Conservation (phyloP, 2,329 filamentous ascomycete species). For the Tolypocladium sp. region DNA sequence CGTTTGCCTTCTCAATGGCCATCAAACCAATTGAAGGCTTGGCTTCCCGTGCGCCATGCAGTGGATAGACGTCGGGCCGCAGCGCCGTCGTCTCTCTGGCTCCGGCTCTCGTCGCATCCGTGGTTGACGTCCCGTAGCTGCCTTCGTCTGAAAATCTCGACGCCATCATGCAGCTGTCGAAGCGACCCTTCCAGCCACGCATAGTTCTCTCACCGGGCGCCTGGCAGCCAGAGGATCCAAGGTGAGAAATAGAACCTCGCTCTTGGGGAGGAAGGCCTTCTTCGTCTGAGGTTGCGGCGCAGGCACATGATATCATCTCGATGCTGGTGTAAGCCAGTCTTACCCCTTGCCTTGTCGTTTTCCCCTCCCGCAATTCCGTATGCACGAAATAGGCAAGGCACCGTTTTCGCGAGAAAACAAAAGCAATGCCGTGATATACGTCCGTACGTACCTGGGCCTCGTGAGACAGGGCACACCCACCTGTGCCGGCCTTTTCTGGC, state of each 20-base stretch:
- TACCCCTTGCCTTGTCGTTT: not conserved
- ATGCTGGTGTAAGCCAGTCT: not conserved
- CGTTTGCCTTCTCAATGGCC: not conserved
- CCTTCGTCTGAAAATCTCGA: not conserved
- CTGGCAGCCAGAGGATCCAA: not conserved
- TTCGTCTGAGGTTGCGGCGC: not conserved
- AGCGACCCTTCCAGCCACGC: not conserved
- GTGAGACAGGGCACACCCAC: not conserved
- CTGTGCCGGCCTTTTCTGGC: not conserved
- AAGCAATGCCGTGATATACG: not conserved
- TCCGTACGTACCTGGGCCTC: not conserved
- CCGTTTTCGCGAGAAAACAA: conserved; percentile 13
- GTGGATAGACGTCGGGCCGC: not conserved
- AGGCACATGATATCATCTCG: conserved; percentile 1
- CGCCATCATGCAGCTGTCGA: not conserved
- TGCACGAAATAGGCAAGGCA: conserved; percentile 8
- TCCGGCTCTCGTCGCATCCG: not conserved
- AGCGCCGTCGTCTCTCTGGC: not conserved
- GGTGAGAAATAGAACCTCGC: not conserved
- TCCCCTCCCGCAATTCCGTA: not conserved
- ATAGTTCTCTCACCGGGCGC: not conserved
- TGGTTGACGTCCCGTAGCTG: not conserved
- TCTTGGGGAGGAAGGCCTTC: not conserved
- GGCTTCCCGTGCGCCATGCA: not conserved
- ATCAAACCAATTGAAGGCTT: not conserved